phyloP scores from a whole-genome alignment of 176 grass and related monocot species.

The Zoysia pacifica region DNA sequence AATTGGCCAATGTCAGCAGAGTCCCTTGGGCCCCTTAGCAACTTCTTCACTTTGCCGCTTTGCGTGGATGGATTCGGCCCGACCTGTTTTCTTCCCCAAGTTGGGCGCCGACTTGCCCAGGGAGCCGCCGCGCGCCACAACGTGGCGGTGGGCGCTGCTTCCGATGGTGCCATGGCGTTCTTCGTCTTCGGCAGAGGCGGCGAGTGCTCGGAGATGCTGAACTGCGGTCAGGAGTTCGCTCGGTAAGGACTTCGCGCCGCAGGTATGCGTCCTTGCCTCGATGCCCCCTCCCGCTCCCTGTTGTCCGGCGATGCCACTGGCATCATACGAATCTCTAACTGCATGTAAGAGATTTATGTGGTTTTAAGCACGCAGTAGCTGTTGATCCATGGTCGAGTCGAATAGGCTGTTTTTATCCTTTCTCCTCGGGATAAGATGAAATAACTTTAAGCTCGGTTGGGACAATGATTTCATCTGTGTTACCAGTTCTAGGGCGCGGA shows the following conservation, averaged over 20 bases:
- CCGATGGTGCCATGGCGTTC: conserved; percentile 39
- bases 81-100: too few relatives aligned
- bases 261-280: conserved; percentile 28
- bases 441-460: too few relatives aligned
- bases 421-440: too few relatives aligned
- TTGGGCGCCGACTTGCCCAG: too few relatives aligned
- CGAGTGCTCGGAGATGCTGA: conserved; percentile 20
- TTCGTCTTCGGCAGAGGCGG: conserved; percentile 45
- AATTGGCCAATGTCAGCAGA: too few relatives aligned
- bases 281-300: background rate
- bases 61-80: too few relatives aligned
- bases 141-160: conserved; percentile 45
- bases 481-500: background rate
- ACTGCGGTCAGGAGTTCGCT: conserved; percentile 47
- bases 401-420: too few relatives aligned
- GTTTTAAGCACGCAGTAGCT: background rate
- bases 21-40: too few relatives aligned
- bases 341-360: conserved; percentile 25
- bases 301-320: conserved; percentile 40
- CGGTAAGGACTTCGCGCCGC: background rate
- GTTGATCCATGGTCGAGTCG: too few relatives aligned
- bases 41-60: too few relatives aligned
- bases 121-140: background rate
- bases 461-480: too few relatives aligned
- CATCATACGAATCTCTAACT: conserved; percentile 24